Percentiles rank a stretch among this genome's conserved stretches.
phyloP scores from a whole-genome alignment of 2,329 filamentous ascomycete species.

The Fusarium tuaranense region DNA sequence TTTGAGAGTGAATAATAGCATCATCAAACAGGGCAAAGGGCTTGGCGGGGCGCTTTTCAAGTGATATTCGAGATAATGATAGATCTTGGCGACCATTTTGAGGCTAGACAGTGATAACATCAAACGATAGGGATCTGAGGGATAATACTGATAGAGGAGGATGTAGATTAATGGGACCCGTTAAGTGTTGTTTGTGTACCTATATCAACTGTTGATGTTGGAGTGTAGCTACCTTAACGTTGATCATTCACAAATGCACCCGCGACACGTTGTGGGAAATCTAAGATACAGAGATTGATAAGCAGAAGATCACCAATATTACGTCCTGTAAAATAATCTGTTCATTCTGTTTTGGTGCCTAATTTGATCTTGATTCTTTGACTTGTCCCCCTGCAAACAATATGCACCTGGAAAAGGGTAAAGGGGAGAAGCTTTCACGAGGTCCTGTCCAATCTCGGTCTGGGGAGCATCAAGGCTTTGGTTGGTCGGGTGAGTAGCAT shows the following conservation, averaged over 20 bases:
- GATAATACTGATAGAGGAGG: neutral
- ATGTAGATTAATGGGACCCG: no score
- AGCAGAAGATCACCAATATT: neutral
- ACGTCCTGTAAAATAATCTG: neutral
- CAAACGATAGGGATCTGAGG: neutral
- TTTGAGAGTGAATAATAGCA: neutral
- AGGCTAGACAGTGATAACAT: neutral
- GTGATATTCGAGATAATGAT: neutral
- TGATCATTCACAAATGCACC: no score
- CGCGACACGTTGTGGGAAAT: neutral
- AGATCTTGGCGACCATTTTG: neutral
- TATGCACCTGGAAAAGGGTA: no score
- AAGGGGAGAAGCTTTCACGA: no score
- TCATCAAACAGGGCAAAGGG: neutral
- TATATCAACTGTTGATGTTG: no score
- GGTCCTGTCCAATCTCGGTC: no score
- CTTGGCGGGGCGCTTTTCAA: neutral
- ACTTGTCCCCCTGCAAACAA: no score
- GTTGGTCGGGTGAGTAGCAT: neutral
- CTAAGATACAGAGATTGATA: neutral
- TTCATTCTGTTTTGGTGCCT: neutral
- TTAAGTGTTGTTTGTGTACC: no score
- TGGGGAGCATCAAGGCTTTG: neutral
- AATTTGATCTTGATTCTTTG: neutral
- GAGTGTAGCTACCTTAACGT: no score